phyloP scores from a whole-genome alignment of 106 monocot genomes.

The Allium sativum region DNA sequence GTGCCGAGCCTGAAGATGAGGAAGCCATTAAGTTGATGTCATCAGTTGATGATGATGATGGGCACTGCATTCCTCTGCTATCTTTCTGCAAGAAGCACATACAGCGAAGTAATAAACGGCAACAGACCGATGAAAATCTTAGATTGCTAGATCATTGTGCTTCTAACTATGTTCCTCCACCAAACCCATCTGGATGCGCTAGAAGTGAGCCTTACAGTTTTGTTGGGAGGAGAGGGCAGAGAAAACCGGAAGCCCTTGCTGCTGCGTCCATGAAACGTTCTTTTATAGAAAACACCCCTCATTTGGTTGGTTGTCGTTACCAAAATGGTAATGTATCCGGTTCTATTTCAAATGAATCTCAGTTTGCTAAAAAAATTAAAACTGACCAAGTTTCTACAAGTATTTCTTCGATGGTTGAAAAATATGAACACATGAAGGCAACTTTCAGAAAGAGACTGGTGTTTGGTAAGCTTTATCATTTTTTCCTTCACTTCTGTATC shows the following conservation, averaged over 20 bases:
- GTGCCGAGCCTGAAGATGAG: slow-evolving; percentile 96
- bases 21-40: slow-evolving; percentile 49
- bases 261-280: slow-evolving; percentile 71
- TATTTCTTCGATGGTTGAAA: slow-evolving; percentile 46
- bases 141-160: slow-evolving; percentile 16
- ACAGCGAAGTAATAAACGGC: slow-evolving; percentile 49
- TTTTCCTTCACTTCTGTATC: not conserved
- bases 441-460: slow-evolving; percentile 74
- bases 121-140: slow-evolving; percentile 25
- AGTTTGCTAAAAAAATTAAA: slow-evolving; percentile 16
- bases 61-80: slow-evolving; percentile 72
- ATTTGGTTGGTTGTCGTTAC: slow-evolving; percentile 53
- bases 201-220: slow-evolving; percentile 86
- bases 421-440: slow-evolving; percentile 73
- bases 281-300: slow-evolving; percentile 80
- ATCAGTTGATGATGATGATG: slow-evolving; percentile 82
- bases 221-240: slow-evolving; percentile 68
- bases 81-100: slow-evolving; percentile 95
- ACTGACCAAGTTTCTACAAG: slow-evolving; percentile 15
- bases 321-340: slow-evolving; percentile 31
- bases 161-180: slow-evolving; percentile 24
- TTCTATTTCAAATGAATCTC: slow-evolving; percentile 17
- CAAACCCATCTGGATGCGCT: slow-evolving; percentile 83
- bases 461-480: slow-evolving; percentile 59
- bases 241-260: slow-evolving; percentile 69